Evolutionary conservation across 495 filamentous ascomycete species (phyloP).

Genomic region (Thermochaetoides thermophila): DNA sequence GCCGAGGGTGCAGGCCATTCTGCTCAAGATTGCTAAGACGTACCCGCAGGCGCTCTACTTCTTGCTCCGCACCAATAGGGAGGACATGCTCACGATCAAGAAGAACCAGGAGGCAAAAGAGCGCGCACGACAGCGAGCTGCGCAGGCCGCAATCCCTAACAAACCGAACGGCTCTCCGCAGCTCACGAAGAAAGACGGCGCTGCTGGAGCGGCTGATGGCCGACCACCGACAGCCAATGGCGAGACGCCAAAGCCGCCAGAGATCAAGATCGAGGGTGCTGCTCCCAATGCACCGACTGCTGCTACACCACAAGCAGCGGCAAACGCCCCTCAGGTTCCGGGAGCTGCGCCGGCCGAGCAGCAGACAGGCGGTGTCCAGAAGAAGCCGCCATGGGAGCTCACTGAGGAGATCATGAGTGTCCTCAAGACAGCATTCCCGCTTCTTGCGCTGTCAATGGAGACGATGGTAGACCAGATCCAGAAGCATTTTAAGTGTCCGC

Average conservation of each 20-base stretch:
- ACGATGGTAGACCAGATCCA: conserved; percentile 98
- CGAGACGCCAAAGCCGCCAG: conserved; percentile 25
- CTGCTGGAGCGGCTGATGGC: conserved; percentile 11
- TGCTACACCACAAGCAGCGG: too few species aligned
- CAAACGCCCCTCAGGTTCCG: too few species aligned
- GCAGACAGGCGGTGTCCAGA: conserved; percentile 24
- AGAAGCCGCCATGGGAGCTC: conserved; percentile 84
- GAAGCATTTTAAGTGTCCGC: conserved; percentile 97
- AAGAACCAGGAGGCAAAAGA: conserved; percentile 71
- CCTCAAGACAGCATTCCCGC: conserved; percentile 88
- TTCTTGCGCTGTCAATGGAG: conserved; percentile 95
- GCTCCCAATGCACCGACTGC: conserved; percentile 15
- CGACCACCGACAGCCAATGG: conserved; percentile 36
- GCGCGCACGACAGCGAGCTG: conserved; percentile 9
- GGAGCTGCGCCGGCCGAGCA: conserved; percentile 10
- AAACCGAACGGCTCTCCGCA: conserved; percentile 28
- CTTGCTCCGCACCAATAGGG: conserved; percentile 79
- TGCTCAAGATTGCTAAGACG: conserved; percentile 85
- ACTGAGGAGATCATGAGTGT: conserved; percentile 88
- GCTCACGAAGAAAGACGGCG: conserved; percentile 33
- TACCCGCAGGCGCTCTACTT: conserved; percentile 95
- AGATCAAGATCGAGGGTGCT: conserved; percentile 22
- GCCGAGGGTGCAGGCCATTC: conserved; percentile 61
- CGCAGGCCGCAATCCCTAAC: conserved; percentile 3
- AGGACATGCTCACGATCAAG: conserved; percentile 87